Conservation (phyloP, 176 grass and related monocot genomes). For the sorghum (Sorghum bicolor) region DNA sequence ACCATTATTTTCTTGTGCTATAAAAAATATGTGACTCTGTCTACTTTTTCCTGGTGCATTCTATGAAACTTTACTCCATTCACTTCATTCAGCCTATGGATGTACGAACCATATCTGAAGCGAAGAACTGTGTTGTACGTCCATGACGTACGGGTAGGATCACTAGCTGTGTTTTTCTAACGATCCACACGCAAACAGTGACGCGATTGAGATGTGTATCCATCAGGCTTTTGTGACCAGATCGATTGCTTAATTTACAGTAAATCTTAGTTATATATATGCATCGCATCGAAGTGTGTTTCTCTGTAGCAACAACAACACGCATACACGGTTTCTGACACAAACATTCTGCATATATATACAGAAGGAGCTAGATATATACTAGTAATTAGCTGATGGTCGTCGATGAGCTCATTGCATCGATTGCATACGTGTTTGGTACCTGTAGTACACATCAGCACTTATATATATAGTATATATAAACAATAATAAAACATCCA, state of each 20-base stretch:
- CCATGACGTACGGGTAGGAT: background rate
- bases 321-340: background rate
- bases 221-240: background rate
- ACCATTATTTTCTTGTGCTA: background rate
- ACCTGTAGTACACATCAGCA: background rate
- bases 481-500: background rate
- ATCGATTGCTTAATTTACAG: background rate
- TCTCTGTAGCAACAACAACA: background rate
- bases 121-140: background rate
- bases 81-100: background rate
- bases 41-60: constrained; percentile 17
- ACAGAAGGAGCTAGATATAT: background rate
- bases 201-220: background rate
- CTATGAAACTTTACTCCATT: background rate
- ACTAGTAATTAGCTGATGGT: background rate
- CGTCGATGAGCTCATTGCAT: constrained; percentile 15
- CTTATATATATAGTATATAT: background rate
- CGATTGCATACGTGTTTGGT: background rate
- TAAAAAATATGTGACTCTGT: too few relatives aligned
- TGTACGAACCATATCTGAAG: background rate
- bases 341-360: background rate
- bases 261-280: too few relatives aligned
- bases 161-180: constrained; percentile 12
- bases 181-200: background rate
- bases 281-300: background rate